phyloP scores from a whole-genome alignment of 164 flowering plant species.

The Kingdonia uniflora region DNA sequence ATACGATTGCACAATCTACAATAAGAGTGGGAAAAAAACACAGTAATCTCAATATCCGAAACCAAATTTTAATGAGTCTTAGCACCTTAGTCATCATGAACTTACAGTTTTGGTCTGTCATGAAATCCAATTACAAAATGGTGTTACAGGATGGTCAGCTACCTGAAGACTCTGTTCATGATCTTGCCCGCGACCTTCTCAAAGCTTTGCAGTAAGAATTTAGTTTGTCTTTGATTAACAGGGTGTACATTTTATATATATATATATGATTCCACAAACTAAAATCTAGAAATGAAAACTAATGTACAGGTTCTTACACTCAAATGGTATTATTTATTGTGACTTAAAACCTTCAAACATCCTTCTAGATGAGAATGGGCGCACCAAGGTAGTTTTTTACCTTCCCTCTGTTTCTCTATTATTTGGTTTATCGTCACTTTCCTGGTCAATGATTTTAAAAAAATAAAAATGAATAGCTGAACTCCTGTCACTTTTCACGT shows the following conservation, averaged over 20 bases:
- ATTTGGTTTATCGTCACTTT: no score
- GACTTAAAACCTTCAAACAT: slow-evolving; percentile 96
- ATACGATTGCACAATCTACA: no score
- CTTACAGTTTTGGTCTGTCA: background rate
- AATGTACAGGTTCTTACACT: slow-evolving; percentile 67
- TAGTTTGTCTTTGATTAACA: no score
- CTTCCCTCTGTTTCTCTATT: background rate
- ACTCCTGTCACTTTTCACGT: slow-evolving; percentile 7
- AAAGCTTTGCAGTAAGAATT: slow-evolving; percentile 67
- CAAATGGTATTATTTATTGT: slow-evolving; percentile 87
- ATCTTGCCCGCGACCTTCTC: slow-evolving; percentile 62
- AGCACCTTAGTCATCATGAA: no score
- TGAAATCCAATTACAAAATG: slow-evolving; percentile 1
- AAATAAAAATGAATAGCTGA: no score
- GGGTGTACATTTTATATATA: slow-evolving; percentile 9
- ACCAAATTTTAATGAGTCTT: no score
- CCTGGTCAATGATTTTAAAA: no score
- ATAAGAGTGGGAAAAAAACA: no score
- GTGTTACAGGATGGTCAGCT: slow-evolving; percentile 63
- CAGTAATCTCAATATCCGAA: no score
- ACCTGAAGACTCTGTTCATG: slow-evolving; percentile 93
- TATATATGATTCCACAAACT: background rate
- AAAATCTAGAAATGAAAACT: background rate
- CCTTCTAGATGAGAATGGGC: slow-evolving; percentile 89
- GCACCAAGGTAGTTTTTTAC: slow-evolving; percentile 51